These are phyloP conservation scores for Plasmopara muralis DNA, from an alignment of 352 stramenopile genomes.

Conservation along the genomic window DNA sequence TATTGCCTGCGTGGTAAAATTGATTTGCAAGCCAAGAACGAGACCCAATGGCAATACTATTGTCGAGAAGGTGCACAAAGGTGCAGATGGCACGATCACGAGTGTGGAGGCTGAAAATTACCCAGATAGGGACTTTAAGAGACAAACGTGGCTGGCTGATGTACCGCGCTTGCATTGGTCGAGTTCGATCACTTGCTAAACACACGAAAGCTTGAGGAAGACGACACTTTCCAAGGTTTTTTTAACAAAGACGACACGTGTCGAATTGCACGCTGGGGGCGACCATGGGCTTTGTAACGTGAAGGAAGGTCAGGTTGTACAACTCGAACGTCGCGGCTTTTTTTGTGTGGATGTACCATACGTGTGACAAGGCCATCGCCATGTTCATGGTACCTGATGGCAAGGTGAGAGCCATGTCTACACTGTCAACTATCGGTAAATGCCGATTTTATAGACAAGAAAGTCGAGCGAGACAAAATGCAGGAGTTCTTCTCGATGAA, in stretches of 20 bases:
- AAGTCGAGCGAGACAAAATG: too few relatives aligned
- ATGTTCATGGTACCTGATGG: constrained; percentile 99
- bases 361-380: constrained; percentile 86
- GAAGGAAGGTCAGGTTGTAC: constrained; percentile 93
- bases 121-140: constrained; percentile 90
- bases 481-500: too few relatives aligned
- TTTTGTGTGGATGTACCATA: constrained; percentile 90
- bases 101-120: constrained; percentile 70
- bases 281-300: constrained; percentile 94
- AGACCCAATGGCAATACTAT: constrained; percentile 54
- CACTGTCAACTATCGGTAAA: constrained; percentile 82
- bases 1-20: constrained; percentile 91
- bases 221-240: constrained; percentile 97
- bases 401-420: constrained; percentile 89
- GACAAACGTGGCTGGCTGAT: constrained; percentile 94
- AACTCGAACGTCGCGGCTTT: constrained; percentile 98
- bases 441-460: too few relatives aligned
- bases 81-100: constrained; percentile 39
- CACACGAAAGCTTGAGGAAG: constrained; percentile 98
- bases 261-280: constrained; percentile 90
- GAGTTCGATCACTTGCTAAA: constrained; percentile 99
- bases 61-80: constrained; percentile 66
- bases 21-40: constrained; percentile 90
- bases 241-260: constrained; percentile 93
- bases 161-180: constrained; percentile 86